Evolutionary conservation across 73 alveolate genomes (phyloP).

Genomic region (Symbiodinium natans): DNA sequence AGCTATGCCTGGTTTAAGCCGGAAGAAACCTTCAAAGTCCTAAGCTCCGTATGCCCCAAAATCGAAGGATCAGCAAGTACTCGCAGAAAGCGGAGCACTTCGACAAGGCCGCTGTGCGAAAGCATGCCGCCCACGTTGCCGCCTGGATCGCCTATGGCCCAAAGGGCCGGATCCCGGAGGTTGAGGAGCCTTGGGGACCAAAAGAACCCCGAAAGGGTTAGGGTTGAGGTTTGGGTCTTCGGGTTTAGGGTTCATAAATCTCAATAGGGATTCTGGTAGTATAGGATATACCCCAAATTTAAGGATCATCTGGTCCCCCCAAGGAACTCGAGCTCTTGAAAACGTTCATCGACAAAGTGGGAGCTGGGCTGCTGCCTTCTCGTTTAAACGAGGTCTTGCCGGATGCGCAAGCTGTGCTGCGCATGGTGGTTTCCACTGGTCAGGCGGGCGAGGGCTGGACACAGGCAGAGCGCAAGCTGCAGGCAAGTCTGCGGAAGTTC

Average conservation of each 20-base stretch:
- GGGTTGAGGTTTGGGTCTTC: too few relatives aligned
- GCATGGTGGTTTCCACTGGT: not conserved
- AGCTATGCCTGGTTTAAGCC: too few relatives aligned
- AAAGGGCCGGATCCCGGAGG: not conserved
- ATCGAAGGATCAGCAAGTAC: not conserved
- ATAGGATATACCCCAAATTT: too few relatives aligned
- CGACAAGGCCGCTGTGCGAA: not conserved
- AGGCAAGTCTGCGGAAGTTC: not conserved
- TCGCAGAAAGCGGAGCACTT: not conserved
- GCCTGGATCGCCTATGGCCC: not conserved
- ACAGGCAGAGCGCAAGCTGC: not conserved
- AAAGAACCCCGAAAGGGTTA: too few relatives aligned
- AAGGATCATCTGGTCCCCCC: too few relatives aligned
- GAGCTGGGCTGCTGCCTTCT: not conserved
- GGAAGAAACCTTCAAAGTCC: too few relatives aligned
- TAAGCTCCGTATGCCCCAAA: too few relatives aligned
- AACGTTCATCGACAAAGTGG: not conserved
- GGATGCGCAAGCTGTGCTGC: not conserved
- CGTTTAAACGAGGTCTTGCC: not conserved
- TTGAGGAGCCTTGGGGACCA: too few relatives aligned
- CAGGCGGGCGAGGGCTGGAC: not conserved
- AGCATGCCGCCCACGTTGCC: not conserved
- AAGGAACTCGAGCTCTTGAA: not conserved
- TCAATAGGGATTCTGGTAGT: too few relatives aligned
- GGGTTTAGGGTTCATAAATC: too few relatives aligned